Conservation (phyloP, 2,329 filamentous ascomycete species). For the Phialocephala subalpina region DNA sequence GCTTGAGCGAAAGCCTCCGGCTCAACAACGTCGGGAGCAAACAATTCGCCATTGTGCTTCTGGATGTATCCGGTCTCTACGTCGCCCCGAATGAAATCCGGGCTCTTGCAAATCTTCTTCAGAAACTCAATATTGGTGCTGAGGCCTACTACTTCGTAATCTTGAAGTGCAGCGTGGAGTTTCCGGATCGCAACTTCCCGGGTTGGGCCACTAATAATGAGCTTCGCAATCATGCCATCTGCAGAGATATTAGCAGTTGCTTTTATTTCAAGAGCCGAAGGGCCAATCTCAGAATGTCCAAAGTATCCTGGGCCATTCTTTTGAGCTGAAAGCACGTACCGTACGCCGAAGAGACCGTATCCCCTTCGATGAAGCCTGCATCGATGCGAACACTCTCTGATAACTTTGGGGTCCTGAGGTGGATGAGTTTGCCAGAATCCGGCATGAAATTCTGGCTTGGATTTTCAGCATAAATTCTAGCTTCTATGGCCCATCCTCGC, state of each 20-base stretch:
- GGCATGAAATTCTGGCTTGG: slow-evolving; percentile 92
- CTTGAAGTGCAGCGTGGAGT: slow-evolving; percentile 79
- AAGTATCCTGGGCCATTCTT: too few species aligned
- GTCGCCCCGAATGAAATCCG: slow-evolving; percentile 83
- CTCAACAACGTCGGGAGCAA: slow-evolving; percentile 65
- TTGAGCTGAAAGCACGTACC: too few species aligned
- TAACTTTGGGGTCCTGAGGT: slow-evolving; percentile 76
- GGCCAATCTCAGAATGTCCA: too few species aligned
- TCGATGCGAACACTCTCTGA: slow-evolving; percentile 86
- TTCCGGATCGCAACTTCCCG: slow-evolving; percentile 85
- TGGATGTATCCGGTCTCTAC: slow-evolving; percentile 98
- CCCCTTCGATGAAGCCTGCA: slow-evolving; percentile 89
- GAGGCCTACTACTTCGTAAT: slow-evolving; percentile 92
- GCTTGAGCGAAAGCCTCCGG: slow-evolving; percentile 87
- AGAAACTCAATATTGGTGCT: slow-evolving; percentile 98
- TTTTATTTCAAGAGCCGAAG: too few species aligned
- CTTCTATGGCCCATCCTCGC: slow-evolving; percentile 90
- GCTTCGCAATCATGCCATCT: slow-evolving; percentile 98
- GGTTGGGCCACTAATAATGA: slow-evolving; percentile 86
- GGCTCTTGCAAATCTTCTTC: slow-evolving; percentile 83
- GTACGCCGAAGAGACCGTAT: slow-evolving; percentile 92
- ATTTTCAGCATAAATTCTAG: slow-evolving; percentile 95
- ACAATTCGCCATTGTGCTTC: slow-evolving; percentile 84
- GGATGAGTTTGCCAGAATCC: slow-evolving; percentile 87
- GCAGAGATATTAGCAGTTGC: too few species aligned